Evolutionary conservation across 1,284 basidiomycete genomes (phyloP), one percentile per base, ranked within the genome.

Genomic region (Rhodotorula sp.): DNA sequence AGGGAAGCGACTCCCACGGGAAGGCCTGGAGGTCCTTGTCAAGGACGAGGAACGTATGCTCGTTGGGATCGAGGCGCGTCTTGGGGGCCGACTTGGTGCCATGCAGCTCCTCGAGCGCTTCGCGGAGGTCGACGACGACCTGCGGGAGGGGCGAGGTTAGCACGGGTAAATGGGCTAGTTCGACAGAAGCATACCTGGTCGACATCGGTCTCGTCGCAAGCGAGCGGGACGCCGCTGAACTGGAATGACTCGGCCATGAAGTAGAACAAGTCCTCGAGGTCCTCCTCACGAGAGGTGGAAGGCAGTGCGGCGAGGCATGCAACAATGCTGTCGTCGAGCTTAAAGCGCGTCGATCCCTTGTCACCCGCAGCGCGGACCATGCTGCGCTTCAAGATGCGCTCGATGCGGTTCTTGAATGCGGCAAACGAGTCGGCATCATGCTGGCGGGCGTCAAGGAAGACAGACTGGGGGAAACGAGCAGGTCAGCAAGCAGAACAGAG

Each of bases 1-100:
- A 87, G 0, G 96, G 94, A 36, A 98, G 88, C 39, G 91, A 95
- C 83, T 99, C 97, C 97, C 96, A 99, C 1, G 97, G 96, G 70
- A 99, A 86, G 0, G 88, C 87, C 78, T 94, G 91, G 22, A 96
- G 84, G 73, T 92, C 90, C 83, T 93, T 93, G 82, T 98, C 97
- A 46, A 99, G 85, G 22, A 96, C 87, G 67, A 99, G 84, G 83
- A 97, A 96, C 50, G 90, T 82, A 80, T 99, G 96, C 44, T 87
- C 84, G 53, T 75, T 54, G 1, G 59, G 51, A 36, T 64, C 44
- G 34, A 32, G 15, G 7, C 6, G 25, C 17, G 57, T 27, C 22
- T 55, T 63, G 10, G 74, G 74, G 17, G 67, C 66, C 10, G 66
- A 67, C n/a, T 64, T 12, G 92, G 83, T 9, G 86, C 87, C 1